Conservation (phyloP, 805 yeast species). For the Debaryomyces prosopidis region DNA sequence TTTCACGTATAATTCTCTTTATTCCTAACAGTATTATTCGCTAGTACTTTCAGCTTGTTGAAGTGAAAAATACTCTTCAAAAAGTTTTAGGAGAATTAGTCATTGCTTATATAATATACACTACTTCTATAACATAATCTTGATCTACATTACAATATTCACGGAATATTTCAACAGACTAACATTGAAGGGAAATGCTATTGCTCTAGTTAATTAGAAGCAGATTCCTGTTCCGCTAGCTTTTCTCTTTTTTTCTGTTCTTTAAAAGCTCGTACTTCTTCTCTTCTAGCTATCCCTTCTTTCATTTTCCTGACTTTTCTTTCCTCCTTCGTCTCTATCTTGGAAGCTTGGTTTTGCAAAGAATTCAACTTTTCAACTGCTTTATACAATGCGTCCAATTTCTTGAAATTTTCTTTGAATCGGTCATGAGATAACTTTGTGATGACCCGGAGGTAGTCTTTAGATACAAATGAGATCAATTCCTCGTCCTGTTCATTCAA, state of each 20-base stretch:
- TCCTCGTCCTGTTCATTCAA: constrained; percentile 29
- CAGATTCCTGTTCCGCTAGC: constrained; percentile 1
- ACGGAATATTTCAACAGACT: neutral
- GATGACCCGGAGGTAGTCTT: constrained; percentile 50
- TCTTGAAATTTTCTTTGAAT: constrained; percentile 63
- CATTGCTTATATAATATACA: neutral
- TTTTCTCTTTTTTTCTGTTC: constrained; percentile 12
- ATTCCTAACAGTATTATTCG: too few species aligned
- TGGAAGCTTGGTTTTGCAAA: too few species aligned
- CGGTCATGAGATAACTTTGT: constrained; percentile 60
- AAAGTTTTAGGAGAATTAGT: neutral
- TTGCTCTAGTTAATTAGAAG: neutral
- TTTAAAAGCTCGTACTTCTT: constrained; percentile 30
- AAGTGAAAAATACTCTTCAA: neutral
- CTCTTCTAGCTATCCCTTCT: constrained; percentile 49
- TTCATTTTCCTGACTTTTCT: constrained; percentile 51
- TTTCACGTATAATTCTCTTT: neutral
- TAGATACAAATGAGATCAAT: constrained; percentile 47
- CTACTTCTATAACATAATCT: neutral
- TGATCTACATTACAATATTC: neutral
- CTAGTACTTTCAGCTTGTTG: too few species aligned
- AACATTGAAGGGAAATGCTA: too few species aligned
- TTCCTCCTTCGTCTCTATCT: constrained; percentile 49
- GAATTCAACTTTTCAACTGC: constrained; percentile 31
- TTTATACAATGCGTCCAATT: constrained; percentile 49